Evolutionary conservation across 495 filamentous ascomycete species (phyloP).

Genomic region (Wilcoxina mikolae): DNA sequence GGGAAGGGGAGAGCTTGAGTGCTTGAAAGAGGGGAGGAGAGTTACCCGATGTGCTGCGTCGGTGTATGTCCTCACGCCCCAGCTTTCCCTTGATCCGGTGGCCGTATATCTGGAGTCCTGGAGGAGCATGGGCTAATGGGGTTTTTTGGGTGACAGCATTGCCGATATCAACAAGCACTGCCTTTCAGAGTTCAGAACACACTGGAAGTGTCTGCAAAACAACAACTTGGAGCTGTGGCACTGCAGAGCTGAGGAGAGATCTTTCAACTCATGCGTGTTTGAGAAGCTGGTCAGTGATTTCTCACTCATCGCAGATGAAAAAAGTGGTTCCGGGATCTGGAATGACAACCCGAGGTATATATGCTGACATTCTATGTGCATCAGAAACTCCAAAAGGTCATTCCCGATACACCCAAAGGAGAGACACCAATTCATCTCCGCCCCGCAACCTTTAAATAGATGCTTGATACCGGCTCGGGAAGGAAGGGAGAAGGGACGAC

Average conservation of each 20-base stretch:
- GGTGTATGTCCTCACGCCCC: constrained; percentile 51
- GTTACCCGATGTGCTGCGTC: constrained; percentile 91
- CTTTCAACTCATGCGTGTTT: constrained; percentile 79
- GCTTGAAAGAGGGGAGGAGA: constrained; percentile 86
- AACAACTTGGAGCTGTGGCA: constrained; percentile 95
- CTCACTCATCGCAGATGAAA: background rate
- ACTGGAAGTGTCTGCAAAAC: constrained; percentile 92
- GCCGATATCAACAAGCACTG: constrained; percentile 94
- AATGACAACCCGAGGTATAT: background rate
- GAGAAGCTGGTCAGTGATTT: constrained; percentile 65
- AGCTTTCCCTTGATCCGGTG: background rate
- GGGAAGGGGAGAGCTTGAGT: constrained; percentile 82
- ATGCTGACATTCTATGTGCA: background rate
- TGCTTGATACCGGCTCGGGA: background rate
- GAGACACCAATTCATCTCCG: constrained; percentile 71
- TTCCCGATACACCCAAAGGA: constrained; percentile 67
- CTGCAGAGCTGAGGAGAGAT: constrained; percentile 65
- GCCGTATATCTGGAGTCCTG: background rate
- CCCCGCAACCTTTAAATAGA: constrained; percentile 12
- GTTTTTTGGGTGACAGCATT: constrained; percentile 40
- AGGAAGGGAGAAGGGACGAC: background rate
- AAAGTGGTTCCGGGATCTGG: background rate
- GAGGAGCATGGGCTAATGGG: background rate
- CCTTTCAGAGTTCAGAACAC: constrained; percentile 71
- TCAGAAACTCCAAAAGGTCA: constrained; percentile 34